Evolutionary conservation across 495 filamentous ascomycete genomes (phyloP), one percentile per base, ranked within the genome.

Genomic region (Talaromyces stipitatus): DNA sequence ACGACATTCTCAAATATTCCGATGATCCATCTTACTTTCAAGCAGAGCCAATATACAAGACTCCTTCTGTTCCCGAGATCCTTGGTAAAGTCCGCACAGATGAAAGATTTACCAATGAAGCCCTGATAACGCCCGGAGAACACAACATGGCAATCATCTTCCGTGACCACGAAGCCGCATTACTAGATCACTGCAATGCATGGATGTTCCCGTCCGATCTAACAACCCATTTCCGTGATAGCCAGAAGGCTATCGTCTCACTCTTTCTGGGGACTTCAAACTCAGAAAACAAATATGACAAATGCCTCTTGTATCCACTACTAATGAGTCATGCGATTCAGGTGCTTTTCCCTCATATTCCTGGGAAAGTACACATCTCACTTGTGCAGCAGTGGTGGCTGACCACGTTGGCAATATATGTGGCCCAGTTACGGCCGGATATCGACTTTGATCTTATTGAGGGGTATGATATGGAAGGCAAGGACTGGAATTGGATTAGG

Each of bases 341-440:
- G 1, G 87, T 94, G 24, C 66, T 97, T 8, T 77, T 97, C 2
- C 94, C 94, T 0, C 65, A 89, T 5, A 77, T 96, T 12, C 92
- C 91, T 0, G 66, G 76, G 3, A 82, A 82, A 62, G 89, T 82
- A 58, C 91, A 94, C 59, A 64, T 90, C 33, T 73, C 74, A 16
- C 71, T 97, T 16, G 79, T 95, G 7, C 78, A 84, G 16, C 86
- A 92, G 64, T 96, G 95, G 88, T 96, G 90, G 91, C 71, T 97
- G 3, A 77, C 95, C 38, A 84, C 86, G 0, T 64, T 96, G 27
- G 76, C 85, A 0, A 81, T 91, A 2, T 97, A 95, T 60, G 82
- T 94, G 27, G 73, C 82, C 0, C 86, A 89, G 66, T 63, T 88
- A 14, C 77, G 92, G 12, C 91, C 90, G 2, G 74, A 80, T 52